Conservation (phyloP, 2,329 filamentous ascomycete genomes). For the Rachicladosporium sp. region DNA sequence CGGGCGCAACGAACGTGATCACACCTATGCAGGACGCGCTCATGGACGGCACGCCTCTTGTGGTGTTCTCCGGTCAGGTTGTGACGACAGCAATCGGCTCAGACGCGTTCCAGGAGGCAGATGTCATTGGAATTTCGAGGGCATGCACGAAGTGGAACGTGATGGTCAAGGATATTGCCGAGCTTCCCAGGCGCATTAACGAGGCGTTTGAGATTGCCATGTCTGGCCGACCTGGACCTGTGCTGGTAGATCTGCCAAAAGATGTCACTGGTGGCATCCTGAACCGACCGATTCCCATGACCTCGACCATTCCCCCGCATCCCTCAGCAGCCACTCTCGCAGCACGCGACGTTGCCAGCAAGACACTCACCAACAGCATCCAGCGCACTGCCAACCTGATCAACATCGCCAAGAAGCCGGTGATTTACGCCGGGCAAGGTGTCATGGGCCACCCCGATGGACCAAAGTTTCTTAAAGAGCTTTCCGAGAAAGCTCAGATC, state of each 20-base stretch:
- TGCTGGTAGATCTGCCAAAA: conserved; percentile 91
- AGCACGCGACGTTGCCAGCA: conserved; percentile 58
- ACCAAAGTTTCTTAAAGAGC: conserved; percentile 63
- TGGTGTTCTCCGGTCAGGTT: conserved; percentile 93
- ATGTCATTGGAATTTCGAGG: conserved; percentile 84
- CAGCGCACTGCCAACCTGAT: conserved; percentile 67
- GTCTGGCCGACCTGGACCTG: conserved; percentile 82
- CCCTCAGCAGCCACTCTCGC: conserved; percentile 78
- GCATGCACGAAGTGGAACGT: conserved; percentile 99
- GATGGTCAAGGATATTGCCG: conserved; percentile 91
- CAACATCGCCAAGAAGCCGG: conserved; percentile 81
- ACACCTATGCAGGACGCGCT: conserved; percentile 94
- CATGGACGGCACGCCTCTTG: conserved; percentile 88
- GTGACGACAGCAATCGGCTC: conserved; percentile 80
- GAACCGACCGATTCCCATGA: conserved; percentile 69
- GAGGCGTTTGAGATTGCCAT: conserved; percentile 98
- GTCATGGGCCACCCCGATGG: conserved; percentile 70
- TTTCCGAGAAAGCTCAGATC: conserved; percentile 82
- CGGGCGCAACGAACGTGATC: conserved; percentile 90
- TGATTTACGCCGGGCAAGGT: conserved; percentile 91
- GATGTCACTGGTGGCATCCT: conserved; percentile 84
- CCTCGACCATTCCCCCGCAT: conserved; percentile 58
- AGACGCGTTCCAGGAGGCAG: conserved; percentile 94
- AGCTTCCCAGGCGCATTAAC: conserved; percentile 86
- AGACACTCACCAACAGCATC: conserved; percentile 63